Percentiles rank a stretch among this genome's conserved stretches.
These are phyloP conservation scores for Termitomyces titanicus DNA, from an alignment of 768 basidiomycete species.

Conservation along the genomic window DNA sequence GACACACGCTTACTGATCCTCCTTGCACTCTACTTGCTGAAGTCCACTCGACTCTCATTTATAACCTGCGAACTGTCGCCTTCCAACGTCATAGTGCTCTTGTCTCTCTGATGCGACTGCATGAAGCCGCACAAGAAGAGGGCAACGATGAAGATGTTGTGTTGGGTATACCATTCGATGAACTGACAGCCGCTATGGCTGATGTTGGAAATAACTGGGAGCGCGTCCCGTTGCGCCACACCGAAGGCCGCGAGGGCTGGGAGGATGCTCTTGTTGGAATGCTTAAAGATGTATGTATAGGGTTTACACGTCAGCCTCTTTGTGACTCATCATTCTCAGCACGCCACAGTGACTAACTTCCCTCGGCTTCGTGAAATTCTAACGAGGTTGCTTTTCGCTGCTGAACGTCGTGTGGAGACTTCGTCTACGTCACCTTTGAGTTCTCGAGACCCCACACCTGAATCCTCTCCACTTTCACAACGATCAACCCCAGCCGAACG, in stretches of 20 bases:
- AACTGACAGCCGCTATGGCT: conserved; percentile 65
- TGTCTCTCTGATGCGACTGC: conserved; percentile 53
- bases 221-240: conserved; percentile 64
- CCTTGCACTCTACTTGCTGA: conserved; percentile 81
- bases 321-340: conserved; percentile 35
- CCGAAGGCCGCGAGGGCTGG: conserved; percentile 83
- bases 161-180: conserved; percentile 58
- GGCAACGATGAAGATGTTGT: conserved; percentile 35
- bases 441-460: conserved; percentile 47
- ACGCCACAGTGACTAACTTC: conserved; percentile 69
- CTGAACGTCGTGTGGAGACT: conserved; percentile 45
- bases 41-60: conserved; percentile 85
- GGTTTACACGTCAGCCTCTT: not conserved
- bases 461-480: conserved; percentile 33
- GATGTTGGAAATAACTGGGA: conserved; percentile 89
- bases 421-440: conserved; percentile 39
- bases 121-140: conserved; percentile 38
- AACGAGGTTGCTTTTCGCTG: conserved; percentile 69
- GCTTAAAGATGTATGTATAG: conserved; percentile 78
- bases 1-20: conserved; percentile 66
- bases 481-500: conserved; percentile 58
- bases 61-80: conserved; percentile 80
- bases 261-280: conserved; percentile 88
- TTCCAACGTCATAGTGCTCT: conserved; percentile 75
- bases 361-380: conserved; percentile 70